These are phyloP conservation scores for Epichloe glyceriae DNA, from an alignment of 2,329 filamentous ascomycete species.

Conservation along the genomic window DNA sequence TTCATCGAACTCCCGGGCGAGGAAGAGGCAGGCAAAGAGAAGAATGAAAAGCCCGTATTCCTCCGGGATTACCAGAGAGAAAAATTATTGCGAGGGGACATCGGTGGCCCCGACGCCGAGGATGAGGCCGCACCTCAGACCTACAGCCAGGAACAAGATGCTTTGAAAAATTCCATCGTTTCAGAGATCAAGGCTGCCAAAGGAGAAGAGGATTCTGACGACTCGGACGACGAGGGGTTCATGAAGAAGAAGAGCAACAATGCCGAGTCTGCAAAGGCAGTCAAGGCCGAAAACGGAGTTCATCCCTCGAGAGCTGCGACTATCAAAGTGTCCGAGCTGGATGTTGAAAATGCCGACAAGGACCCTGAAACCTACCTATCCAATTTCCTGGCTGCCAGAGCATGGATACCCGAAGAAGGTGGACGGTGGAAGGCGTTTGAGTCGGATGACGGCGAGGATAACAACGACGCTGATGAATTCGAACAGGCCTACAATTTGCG, in stretches of 20 bases:
- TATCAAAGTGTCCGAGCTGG: constrained; percentile 41
- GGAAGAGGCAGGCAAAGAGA: constrained; percentile 27
- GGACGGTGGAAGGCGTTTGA: constrained; percentile 70
- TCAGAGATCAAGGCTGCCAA: constrained; percentile 62
- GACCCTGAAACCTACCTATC: constrained; percentile 88
- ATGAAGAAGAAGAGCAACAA: constrained; percentile 52
- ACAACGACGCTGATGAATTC: constrained; percentile 69
- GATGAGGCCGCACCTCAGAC: constrained; percentile 50
- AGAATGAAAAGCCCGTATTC: constrained; percentile 73
- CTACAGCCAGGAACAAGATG: constrained; percentile 80
- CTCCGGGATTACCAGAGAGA: constrained; percentile 85
- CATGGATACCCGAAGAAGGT: constrained; percentile 64
- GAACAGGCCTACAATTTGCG: constrained; percentile 92
- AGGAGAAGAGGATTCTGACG: constrained; percentile 31
- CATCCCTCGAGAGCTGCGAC: constrained; percentile 41
- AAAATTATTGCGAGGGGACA: constrained; percentile 65
- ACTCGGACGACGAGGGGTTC: constrained; percentile 50
- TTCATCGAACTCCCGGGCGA: constrained; percentile 63
- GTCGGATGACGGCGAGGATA: constrained; percentile 82
- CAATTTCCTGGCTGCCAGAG: constrained; percentile 85
- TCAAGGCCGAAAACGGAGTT: constrained; percentile 28
- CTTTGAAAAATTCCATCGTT: constrained; percentile 64
- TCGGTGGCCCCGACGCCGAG: constrained; percentile 45
- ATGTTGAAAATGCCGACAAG: constrained; percentile 67
- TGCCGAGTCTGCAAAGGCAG: constrained; percentile 26